A percentile compares a stretch with the other conserved stretches of the same genome.
Evolutionary conservation across 2,329 filamentous ascomycete genomes (phyloP).

Genomic region (Colletotrichum lupini): DNA sequence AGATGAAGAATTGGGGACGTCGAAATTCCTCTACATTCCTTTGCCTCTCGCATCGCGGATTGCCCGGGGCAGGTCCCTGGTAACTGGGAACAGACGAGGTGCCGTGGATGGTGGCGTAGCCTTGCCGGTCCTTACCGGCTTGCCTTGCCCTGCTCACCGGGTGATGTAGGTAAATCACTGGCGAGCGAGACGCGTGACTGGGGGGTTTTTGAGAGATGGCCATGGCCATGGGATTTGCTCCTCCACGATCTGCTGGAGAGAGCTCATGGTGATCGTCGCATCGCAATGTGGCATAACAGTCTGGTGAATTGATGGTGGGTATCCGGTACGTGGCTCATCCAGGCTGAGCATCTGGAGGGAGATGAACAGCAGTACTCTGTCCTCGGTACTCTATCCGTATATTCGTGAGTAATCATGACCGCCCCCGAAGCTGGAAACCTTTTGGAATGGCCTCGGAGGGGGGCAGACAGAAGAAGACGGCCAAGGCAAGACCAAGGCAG

Average conservation of each 20-base stretch:
- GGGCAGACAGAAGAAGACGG: not conserved
- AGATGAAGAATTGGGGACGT: not conserved
- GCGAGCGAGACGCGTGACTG: slow-evolving; percentile 24
- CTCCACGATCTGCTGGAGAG: slow-evolving; percentile 17
- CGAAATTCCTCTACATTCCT: not conserved
- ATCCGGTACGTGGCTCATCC: not conserved
- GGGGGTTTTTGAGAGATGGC: slow-evolving; percentile 8
- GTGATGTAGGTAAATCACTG: slow-evolving; percentile 21
- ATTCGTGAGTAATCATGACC: too few species aligned
- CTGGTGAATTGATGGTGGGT: not conserved
- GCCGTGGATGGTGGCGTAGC: slow-evolving; percentile 2
- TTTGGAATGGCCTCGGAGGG: slow-evolving; percentile 16
- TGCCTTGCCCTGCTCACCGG: slow-evolving; percentile 27
- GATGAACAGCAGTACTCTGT: not conserved
- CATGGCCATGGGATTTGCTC: slow-evolving; percentile 4
- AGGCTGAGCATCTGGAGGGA: not conserved
- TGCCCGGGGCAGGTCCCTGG: slow-evolving; percentile 15
- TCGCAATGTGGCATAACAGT: not conserved
- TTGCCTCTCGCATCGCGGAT: not conserved
- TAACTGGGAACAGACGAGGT: slow-evolving; percentile 14
- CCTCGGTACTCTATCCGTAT: too few species aligned
- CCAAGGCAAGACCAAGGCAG: not conserved
- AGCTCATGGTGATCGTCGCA: not conserved
- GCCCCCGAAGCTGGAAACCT: not conserved
- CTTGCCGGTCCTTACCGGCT: slow-evolving; percentile 13